Percentiles rank a stretch among this genome's conserved stretches.
phyloP scores from a whole-genome alignment of 768 basidiomycete genomes.

The Pisolithus albus region DNA sequence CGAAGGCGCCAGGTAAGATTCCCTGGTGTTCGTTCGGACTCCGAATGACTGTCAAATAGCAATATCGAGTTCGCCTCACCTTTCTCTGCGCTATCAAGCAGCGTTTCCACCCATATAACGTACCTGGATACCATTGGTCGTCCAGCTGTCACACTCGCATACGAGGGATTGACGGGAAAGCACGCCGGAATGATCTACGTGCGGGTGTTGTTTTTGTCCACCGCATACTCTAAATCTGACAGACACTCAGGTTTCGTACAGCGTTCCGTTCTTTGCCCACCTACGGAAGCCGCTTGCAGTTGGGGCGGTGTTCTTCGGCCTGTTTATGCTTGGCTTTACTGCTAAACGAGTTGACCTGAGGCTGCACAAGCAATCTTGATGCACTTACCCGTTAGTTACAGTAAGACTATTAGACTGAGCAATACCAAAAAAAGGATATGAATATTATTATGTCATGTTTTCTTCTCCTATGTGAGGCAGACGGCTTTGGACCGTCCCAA shows the following conservation, averaged over 20 bases:
- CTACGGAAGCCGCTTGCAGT: slow-evolving; percentile 83
- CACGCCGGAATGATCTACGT: slow-evolving; percentile 82
- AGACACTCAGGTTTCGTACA: slow-evolving; percentile 73
- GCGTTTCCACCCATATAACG: slow-evolving; percentile 63
- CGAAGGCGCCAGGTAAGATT: slow-evolving; percentile 86
- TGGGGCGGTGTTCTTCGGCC: slow-evolving; percentile 55
- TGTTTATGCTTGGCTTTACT: slow-evolving; percentile 49
- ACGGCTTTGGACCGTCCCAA: neutral
- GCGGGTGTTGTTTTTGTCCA: slow-evolving; percentile 27
- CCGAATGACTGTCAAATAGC: slow-evolving; percentile 34
- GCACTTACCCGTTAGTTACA: neutral
- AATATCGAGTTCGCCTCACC: slow-evolving; percentile 72
- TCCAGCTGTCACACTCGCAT: slow-evolving; percentile 67
- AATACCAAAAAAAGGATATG: neutral
- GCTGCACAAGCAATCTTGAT: slow-evolving; percentile 35
- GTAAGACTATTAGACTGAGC: neutral
- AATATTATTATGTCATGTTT: neutral
- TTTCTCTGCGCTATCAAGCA: slow-evolving; percentile 63
- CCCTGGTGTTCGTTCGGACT: slow-evolving; percentile 8
- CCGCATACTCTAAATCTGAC: slow-evolving; percentile 7
- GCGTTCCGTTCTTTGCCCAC: slow-evolving; percentile 71
- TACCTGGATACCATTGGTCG: slow-evolving; percentile 92
- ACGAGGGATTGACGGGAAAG: slow-evolving; percentile 67
- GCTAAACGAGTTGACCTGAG: slow-evolving; percentile 48
- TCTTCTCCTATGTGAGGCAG: neutral